These are phyloP conservation scores for Trypanosoma lewisi DNA, from an alignment of 208 protist genomes.

Conservation along the genomic window DNA sequence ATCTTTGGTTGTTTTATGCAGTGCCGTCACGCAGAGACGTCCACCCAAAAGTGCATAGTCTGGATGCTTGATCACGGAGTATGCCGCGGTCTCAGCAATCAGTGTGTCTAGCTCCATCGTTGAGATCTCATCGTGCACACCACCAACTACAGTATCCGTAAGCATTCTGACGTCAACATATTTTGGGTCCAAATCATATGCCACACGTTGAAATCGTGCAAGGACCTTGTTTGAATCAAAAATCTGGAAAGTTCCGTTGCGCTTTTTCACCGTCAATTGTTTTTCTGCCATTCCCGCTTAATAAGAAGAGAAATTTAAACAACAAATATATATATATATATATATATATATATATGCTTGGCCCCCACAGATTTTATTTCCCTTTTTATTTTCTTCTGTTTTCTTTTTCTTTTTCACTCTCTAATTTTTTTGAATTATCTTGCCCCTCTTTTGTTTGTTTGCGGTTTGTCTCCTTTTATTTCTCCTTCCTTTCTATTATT, in stretches of 20 bases:
- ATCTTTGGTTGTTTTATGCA: constrained; percentile 96
- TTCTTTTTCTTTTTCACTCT: too few species aligned
- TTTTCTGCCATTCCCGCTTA: neutral
- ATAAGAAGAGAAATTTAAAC: neutral
- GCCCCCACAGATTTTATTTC: too few species aligned
- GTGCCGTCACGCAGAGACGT: constrained; percentile 95
- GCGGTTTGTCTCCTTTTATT: neutral
- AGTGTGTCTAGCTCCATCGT: constrained; percentile 94
- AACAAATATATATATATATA: neutral
- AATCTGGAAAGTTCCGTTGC: constrained; percentile 51
- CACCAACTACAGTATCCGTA: constrained; percentile 85
- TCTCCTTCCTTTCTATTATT: neutral
- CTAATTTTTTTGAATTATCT: too few species aligned
- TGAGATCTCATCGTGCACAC: constrained; percentile 87
- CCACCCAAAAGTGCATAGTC: constrained; percentile 98
- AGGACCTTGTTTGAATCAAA: constrained; percentile 64
- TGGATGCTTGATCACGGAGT: constrained; percentile 95
- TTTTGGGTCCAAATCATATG: constrained; percentile 45
- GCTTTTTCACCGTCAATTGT: constrained; percentile 51
- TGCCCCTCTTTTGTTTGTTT: too few species aligned
- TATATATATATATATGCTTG: too few species aligned
- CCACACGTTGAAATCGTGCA: constrained; percentile 42
- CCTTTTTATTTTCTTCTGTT: too few species aligned
- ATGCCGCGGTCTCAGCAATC: constrained; percentile 95
- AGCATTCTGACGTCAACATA: constrained; percentile 73